A percentile compares a stretch with the other conserved stretches of the same genome.
Conservation (phyloP, 345 rosid species). For the Eucalyptus polyanthemos region DNA sequence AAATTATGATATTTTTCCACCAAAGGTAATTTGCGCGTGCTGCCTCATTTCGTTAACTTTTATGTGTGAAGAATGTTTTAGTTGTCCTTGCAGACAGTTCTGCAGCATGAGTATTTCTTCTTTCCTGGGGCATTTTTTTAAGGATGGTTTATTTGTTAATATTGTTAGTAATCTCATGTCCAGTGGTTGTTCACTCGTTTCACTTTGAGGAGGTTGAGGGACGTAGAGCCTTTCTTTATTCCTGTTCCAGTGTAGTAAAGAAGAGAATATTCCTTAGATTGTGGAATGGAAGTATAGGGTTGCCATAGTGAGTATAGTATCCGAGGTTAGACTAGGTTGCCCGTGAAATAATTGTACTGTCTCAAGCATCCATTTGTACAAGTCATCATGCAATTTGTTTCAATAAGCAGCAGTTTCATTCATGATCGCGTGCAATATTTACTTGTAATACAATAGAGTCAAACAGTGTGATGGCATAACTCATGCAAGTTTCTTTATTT, state of each 20-base stretch:
- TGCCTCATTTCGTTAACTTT: not conserved
- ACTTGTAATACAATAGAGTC: not conserved
- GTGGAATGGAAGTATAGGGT: not conserved
- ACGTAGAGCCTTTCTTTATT: not conserved
- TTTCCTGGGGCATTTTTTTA: not conserved
- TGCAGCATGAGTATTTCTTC: not conserved
- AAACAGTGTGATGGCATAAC: not conserved
- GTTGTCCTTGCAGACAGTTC: not conserved
- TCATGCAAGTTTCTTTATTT: not conserved
- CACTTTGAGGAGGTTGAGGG: not conserved
- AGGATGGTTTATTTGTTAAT: not conserved
- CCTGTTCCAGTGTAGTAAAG: not conserved
- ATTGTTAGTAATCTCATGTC: not conserved
- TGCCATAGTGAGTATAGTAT: not conserved
- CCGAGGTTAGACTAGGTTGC: not conserved
- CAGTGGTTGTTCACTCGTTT: not conserved
- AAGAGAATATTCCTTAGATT: not conserved
- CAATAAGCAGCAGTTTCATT: not conserved
- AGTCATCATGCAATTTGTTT: not conserved
- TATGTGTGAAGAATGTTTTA: not conserved
- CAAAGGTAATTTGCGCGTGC: slow-evolving; percentile 41
- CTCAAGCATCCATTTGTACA: not conserved
- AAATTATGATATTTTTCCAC: slow-evolving; percentile 54
- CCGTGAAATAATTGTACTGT: not conserved
- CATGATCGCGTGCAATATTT: not conserved